These are phyloP conservation scores for Melanogaster broomeanus DNA, from an alignment of 768 basidiomycete genomes.

Conservation along the genomic window DNA sequence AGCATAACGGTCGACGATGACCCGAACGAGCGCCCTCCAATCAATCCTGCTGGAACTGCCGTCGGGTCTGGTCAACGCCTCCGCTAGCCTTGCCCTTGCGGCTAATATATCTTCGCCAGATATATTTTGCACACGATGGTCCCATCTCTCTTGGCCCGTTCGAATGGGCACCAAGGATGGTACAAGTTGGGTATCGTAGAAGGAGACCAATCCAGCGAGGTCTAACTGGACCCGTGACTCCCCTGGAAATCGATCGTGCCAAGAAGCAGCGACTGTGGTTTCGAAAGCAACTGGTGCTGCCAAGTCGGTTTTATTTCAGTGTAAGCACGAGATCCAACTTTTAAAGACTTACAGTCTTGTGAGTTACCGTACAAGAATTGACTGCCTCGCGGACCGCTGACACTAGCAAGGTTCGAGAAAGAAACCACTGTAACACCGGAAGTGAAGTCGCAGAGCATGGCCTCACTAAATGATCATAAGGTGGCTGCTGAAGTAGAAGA, in stretches of 20 bases:
- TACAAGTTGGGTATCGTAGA: slow-evolving; percentile 17
- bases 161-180: no score
- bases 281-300: no score
- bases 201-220: slow-evolving; percentile 14
- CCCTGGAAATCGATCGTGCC: slow-evolving; percentile 22
- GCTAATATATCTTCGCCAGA: no score
- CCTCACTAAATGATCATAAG: slow-evolving; percentile 26
- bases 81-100: not conserved
- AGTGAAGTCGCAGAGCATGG: no score
- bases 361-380: not conserved
- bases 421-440: slow-evolving; percentile 29
- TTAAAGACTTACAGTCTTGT: not conserved
- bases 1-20: slow-evolving; percentile 41
- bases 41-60: slow-evolving; percentile 35
- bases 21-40: slow-evolving; percentile 40
- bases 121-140: no score
- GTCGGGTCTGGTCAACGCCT: not conserved
- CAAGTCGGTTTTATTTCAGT: no score
- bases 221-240: slow-evolving; percentile 23
- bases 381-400: not conserved
- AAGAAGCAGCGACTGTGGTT: slow-evolving; percentile 11
- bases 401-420: slow-evolving; percentile 12
- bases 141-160: no score
- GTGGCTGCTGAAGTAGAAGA: not conserved
- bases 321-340: not conserved